These are phyloP conservation scores for Triadica sebifera DNA, from an alignment of 345 rosid species.

Conservation along the genomic window DNA sequence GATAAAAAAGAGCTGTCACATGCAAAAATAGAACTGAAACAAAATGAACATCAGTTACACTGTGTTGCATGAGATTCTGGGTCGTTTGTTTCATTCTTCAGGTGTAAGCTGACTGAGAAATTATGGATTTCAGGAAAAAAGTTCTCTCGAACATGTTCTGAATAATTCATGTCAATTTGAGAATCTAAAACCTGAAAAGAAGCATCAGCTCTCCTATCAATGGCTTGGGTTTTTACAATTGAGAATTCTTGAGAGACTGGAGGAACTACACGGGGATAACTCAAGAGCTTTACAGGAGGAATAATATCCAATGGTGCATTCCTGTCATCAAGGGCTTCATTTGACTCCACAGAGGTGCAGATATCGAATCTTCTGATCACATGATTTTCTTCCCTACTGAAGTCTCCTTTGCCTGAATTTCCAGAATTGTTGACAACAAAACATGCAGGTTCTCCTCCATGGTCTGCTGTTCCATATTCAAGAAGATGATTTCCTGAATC, in stretches of 20 bases:
- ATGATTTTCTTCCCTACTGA: too few species aligned
- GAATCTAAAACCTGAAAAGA: not conserved
- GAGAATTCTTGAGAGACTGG: not conserved
- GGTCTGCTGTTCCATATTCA: not conserved
- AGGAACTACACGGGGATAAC: not conserved
- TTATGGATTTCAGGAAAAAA: not conserved
- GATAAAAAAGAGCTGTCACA: not conserved
- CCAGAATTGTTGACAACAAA: not conserved
- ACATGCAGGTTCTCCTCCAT: not conserved
- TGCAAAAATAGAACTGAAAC: not conserved
- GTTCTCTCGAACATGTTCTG: not conserved
- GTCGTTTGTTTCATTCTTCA: not conserved
- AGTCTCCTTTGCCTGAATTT: too few species aligned
- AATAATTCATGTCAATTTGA: not conserved
- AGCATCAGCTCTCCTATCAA: not conserved
- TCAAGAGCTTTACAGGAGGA: not conserved
- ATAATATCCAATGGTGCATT: not conserved
- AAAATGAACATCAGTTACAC: not conserved
- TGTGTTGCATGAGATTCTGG: conserved; percentile 5
- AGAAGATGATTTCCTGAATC: not conserved
- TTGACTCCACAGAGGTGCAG: not conserved
- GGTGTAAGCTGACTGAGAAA: not conserved
- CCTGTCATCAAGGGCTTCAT: not conserved
- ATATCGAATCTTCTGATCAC: too few species aligned
- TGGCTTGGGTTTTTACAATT: not conserved